Evolutionary conservation across 1,284 basidiomycete species (phyloP).

Genomic region (Cutaneotrichosporon cyanovorans): DNA sequence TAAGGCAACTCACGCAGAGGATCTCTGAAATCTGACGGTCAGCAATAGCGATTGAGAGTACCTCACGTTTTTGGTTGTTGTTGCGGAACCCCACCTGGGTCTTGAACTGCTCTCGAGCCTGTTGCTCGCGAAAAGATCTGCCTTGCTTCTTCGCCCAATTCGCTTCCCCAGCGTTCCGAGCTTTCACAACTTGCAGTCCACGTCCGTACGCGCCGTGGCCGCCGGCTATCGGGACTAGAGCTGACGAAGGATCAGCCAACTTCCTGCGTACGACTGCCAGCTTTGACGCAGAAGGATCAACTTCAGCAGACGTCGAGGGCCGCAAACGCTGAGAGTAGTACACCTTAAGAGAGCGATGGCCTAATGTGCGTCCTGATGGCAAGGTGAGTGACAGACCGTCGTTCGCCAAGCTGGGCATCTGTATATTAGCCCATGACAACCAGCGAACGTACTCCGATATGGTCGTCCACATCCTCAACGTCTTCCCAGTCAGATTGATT

Average conservation of each 20-base stretch:
- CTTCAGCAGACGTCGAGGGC: constrained; percentile 49
- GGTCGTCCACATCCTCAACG: constrained; percentile 26
- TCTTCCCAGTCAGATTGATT: constrained; percentile 46
- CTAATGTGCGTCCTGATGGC: constrained; percentile 84
- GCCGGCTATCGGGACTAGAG: constrained; percentile 72
- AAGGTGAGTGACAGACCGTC: constrained; percentile 80
- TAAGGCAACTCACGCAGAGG: constrained; percentile 32
- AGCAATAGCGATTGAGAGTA: constrained; percentile 2
- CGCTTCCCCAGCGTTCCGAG: constrained; percentile 90
- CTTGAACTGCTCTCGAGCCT: constrained; percentile 71
- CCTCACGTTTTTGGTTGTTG: constrained; percentile 73
- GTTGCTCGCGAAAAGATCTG: constrained; percentile 74
- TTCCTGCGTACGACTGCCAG: constrained; percentile 64
- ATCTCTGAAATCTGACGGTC: constrained; percentile 54
- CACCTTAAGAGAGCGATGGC: constrained; percentile 76
- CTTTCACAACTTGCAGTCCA: constrained; percentile 75
- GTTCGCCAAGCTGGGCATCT: constrained; percentile 37
- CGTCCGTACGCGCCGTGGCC: constrained; percentile 76
- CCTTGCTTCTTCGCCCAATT: constrained; percentile 83
- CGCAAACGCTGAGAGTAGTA: constrained; percentile 81
- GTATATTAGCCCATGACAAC: constrained; percentile 36
- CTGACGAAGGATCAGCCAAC: constrained; percentile 69
- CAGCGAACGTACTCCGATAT: constrained; percentile 20
- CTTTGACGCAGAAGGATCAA: constrained; percentile 25
- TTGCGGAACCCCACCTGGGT: constrained; percentile 58